Base-by-base conservation (phyloP, 805 yeast genomes). In the Cyberlindnera nakhonratchasimensis region DNA sequence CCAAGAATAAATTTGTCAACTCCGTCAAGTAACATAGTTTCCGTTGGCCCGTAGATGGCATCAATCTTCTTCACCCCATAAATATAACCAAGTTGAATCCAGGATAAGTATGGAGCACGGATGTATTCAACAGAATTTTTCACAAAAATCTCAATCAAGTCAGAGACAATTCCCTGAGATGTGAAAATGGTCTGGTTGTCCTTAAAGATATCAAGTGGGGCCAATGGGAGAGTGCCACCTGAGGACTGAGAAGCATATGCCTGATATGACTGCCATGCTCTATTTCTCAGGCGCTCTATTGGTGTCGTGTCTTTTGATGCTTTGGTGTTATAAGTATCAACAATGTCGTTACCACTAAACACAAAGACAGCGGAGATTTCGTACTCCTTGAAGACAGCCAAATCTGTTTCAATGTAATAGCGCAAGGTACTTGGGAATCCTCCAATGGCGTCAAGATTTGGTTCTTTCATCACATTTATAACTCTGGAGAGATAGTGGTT, bases 31-130 rank as follows among this genome's bases (percentile, higher is more conserved):
- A 91, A 66, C 33, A 90, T 65, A 29, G 80, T 71, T 54, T 93
- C 98, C 1, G 89, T 82, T 7, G 96, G 82, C 1, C 96, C 96
- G 62, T 80, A 86, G 28, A 90, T 78, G 5, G 84, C 80, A 60
- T 90, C 89, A 38, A 91, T 75, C 34, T 70, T 64, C 0, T 68
- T 70, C 37, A 68, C 69, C 34, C 74, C 74, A 47, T 73, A 71
- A 53, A 91, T 65, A 55, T 87, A 88, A 6, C 85, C 77, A 53
- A 93, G 69, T 63, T 91, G 96, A 30, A 81, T 75, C 65, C 88
- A 80, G 0, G 96, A 79, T 33, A 80, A 72, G 57, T 80, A 89
- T 5, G 98, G 98, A 26, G 96, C 84, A 11, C 89, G 77, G 43
- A 88, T 63, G 57, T 74, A 90, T 45, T 81, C 83, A 11, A 86